phyloP scores from a whole-genome alignment of 352 stramenopile genomes.

The Globisporangium rhizosaccharum region DNA sequence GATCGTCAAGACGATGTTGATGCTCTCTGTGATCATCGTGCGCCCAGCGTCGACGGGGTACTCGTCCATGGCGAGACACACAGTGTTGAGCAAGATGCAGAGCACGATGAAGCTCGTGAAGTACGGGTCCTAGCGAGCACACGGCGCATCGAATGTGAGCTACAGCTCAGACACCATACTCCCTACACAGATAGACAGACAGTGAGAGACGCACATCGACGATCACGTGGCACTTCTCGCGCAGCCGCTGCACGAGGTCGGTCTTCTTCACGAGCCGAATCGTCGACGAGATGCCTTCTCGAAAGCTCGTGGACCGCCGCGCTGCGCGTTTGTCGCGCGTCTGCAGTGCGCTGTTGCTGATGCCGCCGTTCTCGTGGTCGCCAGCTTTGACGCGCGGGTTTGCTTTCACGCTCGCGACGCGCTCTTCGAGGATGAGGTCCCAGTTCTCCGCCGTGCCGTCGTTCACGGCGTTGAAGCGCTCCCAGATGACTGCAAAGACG shows the following conservation, averaged over 20 bases:
- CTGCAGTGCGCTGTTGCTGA: not conserved
- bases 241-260: conserved; percentile 14
- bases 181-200: not conserved
- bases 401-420: conserved; percentile 14
- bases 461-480: conserved; percentile 39
- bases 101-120: conserved; percentile 33
- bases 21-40: conserved; percentile 18
- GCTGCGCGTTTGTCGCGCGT: not conserved
- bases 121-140: conserved; percentile 16
- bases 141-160: not conserved
- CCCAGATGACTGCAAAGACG: conserved; percentile 77
- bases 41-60: conserved; percentile 21
- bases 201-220: conserved; percentile 13
- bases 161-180: not conserved
- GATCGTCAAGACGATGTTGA: conserved; percentile 38
- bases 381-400: not conserved
- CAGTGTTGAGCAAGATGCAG: conserved; percentile 63
- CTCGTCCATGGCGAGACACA: conserved; percentile 50
- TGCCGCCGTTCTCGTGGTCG: conserved; percentile 2
- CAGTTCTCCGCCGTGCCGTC: conserved; percentile 33
- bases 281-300: conserved; percentile 10
- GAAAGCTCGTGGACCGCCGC: conserved; percentile 5
- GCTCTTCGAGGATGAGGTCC: conserved; percentile 30
- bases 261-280: conserved; percentile 18
- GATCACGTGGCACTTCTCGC: conserved; percentile 14